A percentile compares a stretch with the other conserved stretches of the same genome.
These are phyloP conservation scores for Nakazawaea wickerhamii DNA, from an alignment of 805 yeast species.

Conservation along the genomic window DNA sequence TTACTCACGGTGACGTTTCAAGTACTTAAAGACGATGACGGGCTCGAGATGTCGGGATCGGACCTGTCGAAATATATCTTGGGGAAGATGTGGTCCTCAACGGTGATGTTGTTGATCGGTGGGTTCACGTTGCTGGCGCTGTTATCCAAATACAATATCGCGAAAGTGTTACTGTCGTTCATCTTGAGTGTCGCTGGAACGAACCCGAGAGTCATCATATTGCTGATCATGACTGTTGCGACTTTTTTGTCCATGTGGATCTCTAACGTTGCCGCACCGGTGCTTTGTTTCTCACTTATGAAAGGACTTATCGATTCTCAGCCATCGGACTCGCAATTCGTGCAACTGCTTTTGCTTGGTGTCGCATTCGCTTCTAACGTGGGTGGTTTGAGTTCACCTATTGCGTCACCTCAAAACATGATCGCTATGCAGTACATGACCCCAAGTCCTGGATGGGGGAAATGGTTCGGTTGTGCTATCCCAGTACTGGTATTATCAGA, in stretches of 20 bases:
- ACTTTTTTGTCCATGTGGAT: conserved; percentile 54
- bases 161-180: conserved; percentile 44
- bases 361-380: conserved; percentile 47
- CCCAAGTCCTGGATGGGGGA: conserved; percentile 52
- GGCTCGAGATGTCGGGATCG: conserved; percentile 36
- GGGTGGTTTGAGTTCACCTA: conserved; percentile 53
- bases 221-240: conserved; percentile 47
- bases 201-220: conserved; percentile 40
- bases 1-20: conserved; percentile 40
- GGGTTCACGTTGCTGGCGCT: conserved; percentile 54
- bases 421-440: conserved; percentile 47
- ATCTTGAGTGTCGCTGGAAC: conserved; percentile 46
- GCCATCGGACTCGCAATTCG: conserved; percentile 29
- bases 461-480: conserved; percentile 48
- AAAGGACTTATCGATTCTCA: conserved; percentile 40
- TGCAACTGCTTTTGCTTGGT: conserved; percentile 24
- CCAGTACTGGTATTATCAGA: conserved; percentile 40
- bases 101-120: conserved; percentile 44
- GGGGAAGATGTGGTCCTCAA: conserved; percentile 49
- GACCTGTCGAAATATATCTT: conserved; percentile 41
- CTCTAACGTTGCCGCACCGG: conserved; percentile 53
- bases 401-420: conserved; percentile 51
- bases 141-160: conserved; percentile 47
- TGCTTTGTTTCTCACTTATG: conserved; percentile 44
- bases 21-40: conserved; percentile 43